Evolutionary conservation across 2,329 filamentous ascomycete genomes (phyloP).

Genomic region (Aureobasidium sp.): DNA sequence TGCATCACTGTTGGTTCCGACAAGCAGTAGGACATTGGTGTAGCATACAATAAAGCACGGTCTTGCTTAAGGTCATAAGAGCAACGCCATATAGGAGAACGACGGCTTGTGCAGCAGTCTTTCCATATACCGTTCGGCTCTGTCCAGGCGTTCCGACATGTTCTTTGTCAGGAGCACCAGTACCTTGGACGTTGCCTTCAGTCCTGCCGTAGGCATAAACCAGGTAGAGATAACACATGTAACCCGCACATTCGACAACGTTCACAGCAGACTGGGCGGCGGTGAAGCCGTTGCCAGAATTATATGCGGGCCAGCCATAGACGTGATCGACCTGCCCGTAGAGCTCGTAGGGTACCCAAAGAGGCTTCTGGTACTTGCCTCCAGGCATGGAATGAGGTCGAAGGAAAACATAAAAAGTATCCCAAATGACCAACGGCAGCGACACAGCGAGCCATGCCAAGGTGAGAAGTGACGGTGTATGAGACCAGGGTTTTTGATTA

Average conservation of each 20-base stretch:
- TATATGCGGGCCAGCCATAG: slow-evolving; percentile 68
- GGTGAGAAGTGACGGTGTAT: slow-evolving; percentile 50
- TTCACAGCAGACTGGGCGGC: slow-evolving; percentile 65
- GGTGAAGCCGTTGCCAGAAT: slow-evolving; percentile 64
- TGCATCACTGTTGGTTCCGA: not conserved
- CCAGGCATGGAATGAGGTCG: slow-evolving; percentile 77
- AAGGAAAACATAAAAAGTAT: slow-evolving; percentile 64
- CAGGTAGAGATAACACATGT: slow-evolving; percentile 52
- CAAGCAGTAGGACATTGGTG: not conserved
- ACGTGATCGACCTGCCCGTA: slow-evolving; percentile 74
- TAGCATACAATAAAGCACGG: slow-evolving; percentile 52
- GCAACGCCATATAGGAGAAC: slow-evolving; percentile 51
- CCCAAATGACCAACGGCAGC: slow-evolving; percentile 73
- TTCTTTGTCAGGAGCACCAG: slow-evolving; percentile 31
- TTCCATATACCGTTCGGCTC: slow-evolving; percentile 42
- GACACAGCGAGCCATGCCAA: slow-evolving; percentile 67
- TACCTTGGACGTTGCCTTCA: slow-evolving; percentile 23
- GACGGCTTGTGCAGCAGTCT: slow-evolving; percentile 45
- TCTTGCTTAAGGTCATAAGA: slow-evolving; percentile 60
- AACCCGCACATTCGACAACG: slow-evolving; percentile 56
- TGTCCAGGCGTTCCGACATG: slow-evolving; percentile 38
- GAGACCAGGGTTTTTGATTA: slow-evolving; percentile 38
- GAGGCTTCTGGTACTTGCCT: slow-evolving; percentile 58
- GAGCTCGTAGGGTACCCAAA: slow-evolving; percentile 71
- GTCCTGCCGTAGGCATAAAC: slow-evolving; percentile 34